These are phyloP conservation scores for Stylonectria norvegica DNA, from an alignment of 2,329 filamentous ascomycete species.

Conservation along the genomic window DNA sequence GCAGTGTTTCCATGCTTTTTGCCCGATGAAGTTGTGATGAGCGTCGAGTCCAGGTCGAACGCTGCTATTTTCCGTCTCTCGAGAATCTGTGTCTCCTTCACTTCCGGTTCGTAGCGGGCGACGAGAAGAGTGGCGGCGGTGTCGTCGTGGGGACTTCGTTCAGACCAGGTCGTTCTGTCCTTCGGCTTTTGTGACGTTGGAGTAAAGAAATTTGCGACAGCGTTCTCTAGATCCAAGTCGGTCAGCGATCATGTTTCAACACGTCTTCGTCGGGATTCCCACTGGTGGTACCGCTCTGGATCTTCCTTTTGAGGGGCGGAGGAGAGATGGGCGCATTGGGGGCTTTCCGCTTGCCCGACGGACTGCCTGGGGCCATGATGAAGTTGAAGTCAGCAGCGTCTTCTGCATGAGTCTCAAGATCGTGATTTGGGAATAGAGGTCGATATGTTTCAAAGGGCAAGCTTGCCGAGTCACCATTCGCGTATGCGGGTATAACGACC, in stretches of 20 bases:
- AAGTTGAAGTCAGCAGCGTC: conserved; percentile 1
- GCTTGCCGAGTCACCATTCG: conserved; percentile 12
- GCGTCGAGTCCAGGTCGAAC: conserved; percentile 81
- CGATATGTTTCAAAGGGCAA: no score
- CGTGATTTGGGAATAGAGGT: no score
- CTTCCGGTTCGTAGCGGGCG: conserved; percentile 61
- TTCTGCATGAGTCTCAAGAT: no score
- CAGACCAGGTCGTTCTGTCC: conserved; percentile 68
- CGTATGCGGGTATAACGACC: conserved; percentile 7
- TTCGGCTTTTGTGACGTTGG: conserved; percentile 81
- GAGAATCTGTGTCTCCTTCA: conserved; percentile 32
- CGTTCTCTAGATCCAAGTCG: conserved; percentile 48
- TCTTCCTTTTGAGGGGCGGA: conserved; percentile 50
- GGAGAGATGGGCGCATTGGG: conserved; percentile 48
- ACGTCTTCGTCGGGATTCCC: conserved; percentile 8
- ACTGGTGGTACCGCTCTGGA: conserved; percentile 53
- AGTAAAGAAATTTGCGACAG: conserved; percentile 83
- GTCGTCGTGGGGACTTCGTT: conserved; percentile 54
- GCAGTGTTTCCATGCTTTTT: conserved; percentile 70
- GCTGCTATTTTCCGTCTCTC: conserved; percentile 60
- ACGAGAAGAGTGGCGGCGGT: conserved; percentile 63
- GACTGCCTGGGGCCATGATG: conserved; percentile 26
- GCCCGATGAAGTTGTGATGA: conserved; percentile 77
- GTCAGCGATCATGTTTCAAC: conserved; percentile 11
- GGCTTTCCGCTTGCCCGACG: conserved; percentile 34